These are phyloP conservation scores for Tricholomella constricta DNA, from an alignment of 768 basidiomycete species.

Conservation along the genomic window DNA sequence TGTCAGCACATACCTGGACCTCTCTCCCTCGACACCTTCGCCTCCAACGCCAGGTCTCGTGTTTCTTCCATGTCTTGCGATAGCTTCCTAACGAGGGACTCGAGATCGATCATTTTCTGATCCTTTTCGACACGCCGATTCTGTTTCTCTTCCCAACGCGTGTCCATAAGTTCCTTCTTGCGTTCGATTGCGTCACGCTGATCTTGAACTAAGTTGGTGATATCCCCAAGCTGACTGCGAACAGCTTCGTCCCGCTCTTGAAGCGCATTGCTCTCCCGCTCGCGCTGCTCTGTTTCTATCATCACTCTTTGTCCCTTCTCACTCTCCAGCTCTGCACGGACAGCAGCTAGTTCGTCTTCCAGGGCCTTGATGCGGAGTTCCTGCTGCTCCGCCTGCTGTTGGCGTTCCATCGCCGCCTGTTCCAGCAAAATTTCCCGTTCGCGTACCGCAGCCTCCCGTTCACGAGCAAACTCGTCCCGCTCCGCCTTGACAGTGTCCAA, in stretches of 20 bases:
- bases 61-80: slow-evolving; percentile 57
- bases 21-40: slow-evolving; percentile 49
- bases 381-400: slow-evolving; percentile 47
- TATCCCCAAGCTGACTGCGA: slow-evolving; percentile 63
- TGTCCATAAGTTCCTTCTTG: slow-evolving; percentile 62
- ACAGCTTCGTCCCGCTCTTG: slow-evolving; percentile 63
- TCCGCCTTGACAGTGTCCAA: slow-evolving; percentile 58
- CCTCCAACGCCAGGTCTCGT: slow-evolving; percentile 52
- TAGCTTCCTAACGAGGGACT: slow-evolving; percentile 62
- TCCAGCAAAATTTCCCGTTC: slow-evolving; percentile 57
- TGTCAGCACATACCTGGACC: slow-evolving; percentile 52
- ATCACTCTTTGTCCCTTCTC: slow-evolving; percentile 60
- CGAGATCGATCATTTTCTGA: slow-evolving; percentile 52
- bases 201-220: slow-evolving; percentile 73
- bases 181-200: slow-evolving; percentile 59
- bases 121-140: slow-evolving; percentile 61
- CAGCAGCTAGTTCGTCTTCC: slow-evolving; percentile 61
- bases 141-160: slow-evolving; percentile 65
- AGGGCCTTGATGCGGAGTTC: slow-evolving; percentile 58
- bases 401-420: slow-evolving; percentile 51
- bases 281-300: slow-evolving; percentile 63
- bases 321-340: slow-evolving; percentile 60
- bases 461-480: slow-evolving; percentile 57
- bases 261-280: slow-evolving; percentile 58
- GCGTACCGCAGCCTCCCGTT: slow-evolving; percentile 52